These are phyloP conservation scores for Colletotrichum sojae DNA, from an alignment of 2,329 filamentous ascomycete genomes.

Conservation along the genomic window DNA sequence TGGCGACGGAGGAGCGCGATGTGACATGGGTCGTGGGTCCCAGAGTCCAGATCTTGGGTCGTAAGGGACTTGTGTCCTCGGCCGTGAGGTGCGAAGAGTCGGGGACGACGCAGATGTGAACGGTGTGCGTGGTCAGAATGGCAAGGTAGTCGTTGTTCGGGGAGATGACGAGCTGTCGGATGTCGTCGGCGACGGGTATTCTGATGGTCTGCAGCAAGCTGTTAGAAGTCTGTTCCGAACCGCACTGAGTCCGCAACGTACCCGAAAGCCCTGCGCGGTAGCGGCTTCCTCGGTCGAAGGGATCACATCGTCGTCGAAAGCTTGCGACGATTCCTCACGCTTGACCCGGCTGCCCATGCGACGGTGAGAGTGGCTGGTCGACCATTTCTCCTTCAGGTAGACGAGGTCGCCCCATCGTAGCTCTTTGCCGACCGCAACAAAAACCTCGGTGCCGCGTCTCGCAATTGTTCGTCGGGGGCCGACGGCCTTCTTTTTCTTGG, in stretches of 20 bases:
- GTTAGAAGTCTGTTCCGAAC: slow-evolving; percentile 16
- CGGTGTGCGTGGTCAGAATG: slow-evolving; percentile 87
- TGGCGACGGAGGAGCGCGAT: slow-evolving; percentile 84
- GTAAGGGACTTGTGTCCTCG: slow-evolving; percentile 77
- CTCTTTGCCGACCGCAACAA: slow-evolving; percentile 89
- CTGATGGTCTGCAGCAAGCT: slow-evolving; percentile 73
- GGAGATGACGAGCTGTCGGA: slow-evolving; percentile 87
- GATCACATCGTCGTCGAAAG: slow-evolving; percentile 51
- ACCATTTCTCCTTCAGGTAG: slow-evolving; percentile 77
- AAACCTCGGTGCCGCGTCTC: slow-evolving; percentile 86
- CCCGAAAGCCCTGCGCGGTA: slow-evolving; percentile 61
- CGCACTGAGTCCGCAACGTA: slow-evolving; percentile 49
- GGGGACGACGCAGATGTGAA: slow-evolving; percentile 89
- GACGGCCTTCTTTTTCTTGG: slow-evolving; percentile 58
- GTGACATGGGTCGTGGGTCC: slow-evolving; percentile 93
- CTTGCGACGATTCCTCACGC: slow-evolving; percentile 60
- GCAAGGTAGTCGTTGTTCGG: slow-evolving; percentile 87
- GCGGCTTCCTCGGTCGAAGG: slow-evolving; percentile 46
- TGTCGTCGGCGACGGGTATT: slow-evolving; percentile 83
- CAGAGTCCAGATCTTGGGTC: slow-evolving; percentile 90
- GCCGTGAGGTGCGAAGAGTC: slow-evolving; percentile 82
- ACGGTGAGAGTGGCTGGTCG: slow-evolving; percentile 48
- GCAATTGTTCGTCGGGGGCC: slow-evolving; percentile 80
- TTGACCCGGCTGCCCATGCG: slow-evolving; percentile 59
- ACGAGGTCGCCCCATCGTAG: slow-evolving; percentile 92